Base-by-base conservation (phyloP, 2,329 filamentous ascomycete genomes). In the Cadophora gregata region DNA sequence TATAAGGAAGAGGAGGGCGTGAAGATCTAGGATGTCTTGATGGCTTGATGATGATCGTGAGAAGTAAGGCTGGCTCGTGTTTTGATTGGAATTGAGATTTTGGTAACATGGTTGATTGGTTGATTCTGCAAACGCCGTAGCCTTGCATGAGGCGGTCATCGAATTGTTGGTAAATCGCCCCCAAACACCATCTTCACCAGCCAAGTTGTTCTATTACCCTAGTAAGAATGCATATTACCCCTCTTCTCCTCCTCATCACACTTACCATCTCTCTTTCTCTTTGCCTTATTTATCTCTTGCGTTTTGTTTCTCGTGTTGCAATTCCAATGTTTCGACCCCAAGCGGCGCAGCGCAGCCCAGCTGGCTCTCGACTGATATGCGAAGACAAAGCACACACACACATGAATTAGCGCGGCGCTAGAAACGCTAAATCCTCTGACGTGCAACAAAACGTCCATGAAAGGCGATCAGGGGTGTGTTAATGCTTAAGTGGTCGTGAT, bases 1-100 rank as follows among this genome's bases (percentile, higher is more conserved):
- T 74, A 74, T 67, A 71, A 63, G 63, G 73, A 72, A 50, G 69
- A 72, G 38, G 48, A 55, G 25, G 59, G 61, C 19, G 66, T 67
- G 14, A 62, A 64, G 12, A 58, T 69, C 50, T 72, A 62, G 51
- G 29, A 42, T 16, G 19, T 47, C 7, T 42, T 1, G 14, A 45
- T 16, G 38, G 6, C 7, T 19, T 45, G 38, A 47, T 33, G 19
- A 19, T 24, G n/a, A 31, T n/a, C 14, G 27, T n/a, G 14, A n/a
- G 33, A 19, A 31, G 33, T 14, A 24, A 24, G 19, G 50, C 24
- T 29, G 14, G 31, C 7, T 31, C 1, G 7, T 21, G 14, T 5
- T 5, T 21, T 21, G 27, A 42, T 19, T 36, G 19, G 42, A 8
- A 21, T 21, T 62, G 47, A 12, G 10, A 51, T 27, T 51, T 12